Base-by-base conservation (phyloP, 345 rosid genomes). In the Heritiera fomes region DNA sequence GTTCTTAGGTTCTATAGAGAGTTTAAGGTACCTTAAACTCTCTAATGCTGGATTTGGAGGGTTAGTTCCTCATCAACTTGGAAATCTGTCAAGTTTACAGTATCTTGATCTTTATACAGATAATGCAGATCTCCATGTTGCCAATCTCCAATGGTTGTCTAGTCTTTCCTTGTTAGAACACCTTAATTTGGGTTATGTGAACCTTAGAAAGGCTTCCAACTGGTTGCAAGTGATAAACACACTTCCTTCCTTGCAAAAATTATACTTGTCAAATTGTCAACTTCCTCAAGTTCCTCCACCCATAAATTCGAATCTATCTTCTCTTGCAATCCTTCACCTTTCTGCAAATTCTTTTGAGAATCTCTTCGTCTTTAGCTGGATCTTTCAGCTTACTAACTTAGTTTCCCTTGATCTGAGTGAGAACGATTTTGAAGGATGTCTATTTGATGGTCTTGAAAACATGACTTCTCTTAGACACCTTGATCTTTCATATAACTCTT, bases 401-500 rank as follows among this genome's bases (percentile, higher is more conserved):
- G 30, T 58, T 58, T 58, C 28, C 9, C 61, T 58, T 18, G 61
- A 58, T 58, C 8, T 58, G 30, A 58, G 61, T 58, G 3, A 7
- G 0, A 58, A 40, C 7, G 43, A 43, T 6, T 17, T 40, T 11
- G 13, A 3, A 38, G 70, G 14, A 65, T 15, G 28, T 9, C 3
- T 65, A 38, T 34, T 30, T 17, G 40, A 52, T 45, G 66, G 68
- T 7, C 52, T 81, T 52, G 8, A 13, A 30, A 81, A 81, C 11
- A 7, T 81, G 52, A 76, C 77, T 18, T 30, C 76, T 40, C 83
- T 76, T 81, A 41, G 10, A 4, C 15, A 77, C 50, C 73, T 77
- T 45, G 90, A 88, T 80, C 60, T 89, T 63, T 87, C 88, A 17
- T 81, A 77, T 38, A 87, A 85, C 80, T 77, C 80, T 75, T 87